These are phyloP conservation scores for Pseudonitzschia pungens DNA, from an alignment of 108 stramenopile species.

Conservation along the genomic window DNA sequence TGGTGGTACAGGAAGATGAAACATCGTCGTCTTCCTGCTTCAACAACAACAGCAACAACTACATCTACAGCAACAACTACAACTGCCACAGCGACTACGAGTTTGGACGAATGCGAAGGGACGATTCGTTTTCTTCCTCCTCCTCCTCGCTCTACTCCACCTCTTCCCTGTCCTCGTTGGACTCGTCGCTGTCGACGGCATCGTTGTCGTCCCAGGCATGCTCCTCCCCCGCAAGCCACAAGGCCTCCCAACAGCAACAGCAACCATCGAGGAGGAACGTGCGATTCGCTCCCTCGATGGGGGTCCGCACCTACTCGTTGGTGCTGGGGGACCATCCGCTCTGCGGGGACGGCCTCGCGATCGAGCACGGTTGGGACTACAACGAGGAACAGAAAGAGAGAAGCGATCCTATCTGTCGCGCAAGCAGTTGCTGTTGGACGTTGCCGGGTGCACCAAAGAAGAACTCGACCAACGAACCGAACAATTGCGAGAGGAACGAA, in stretches of 20 bases:
- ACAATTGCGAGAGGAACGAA: too few species aligned
- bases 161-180: too few species aligned
- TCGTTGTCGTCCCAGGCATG: too few species aligned
- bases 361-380: conserved; percentile 28
- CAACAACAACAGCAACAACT: not conserved
- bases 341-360: conserved; percentile 20
- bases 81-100: not conserved
- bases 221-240: too few species aligned
- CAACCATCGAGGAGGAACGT: not conserved
- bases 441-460: not conserved
- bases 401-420: not conserved
- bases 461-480: not conserved
- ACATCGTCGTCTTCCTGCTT: not conserved
- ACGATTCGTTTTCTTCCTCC: too few species aligned
- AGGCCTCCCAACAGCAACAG: too few species aligned
- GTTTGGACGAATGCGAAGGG: too few species aligned
- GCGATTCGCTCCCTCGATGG: conserved; percentile 11
- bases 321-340: conserved; percentile 23
- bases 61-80: not conserved
- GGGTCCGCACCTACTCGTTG: conserved; percentile 17
- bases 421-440: not conserved
- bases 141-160: too few species aligned
- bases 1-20: not conserved
- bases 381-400: not conserved
- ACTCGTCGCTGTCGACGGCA: too few species aligned